These are phyloP conservation scores for Paramyrothecium roridum DNA, from an alignment of 2,329 filamentous ascomycete species.

Conservation along the genomic window DNA sequence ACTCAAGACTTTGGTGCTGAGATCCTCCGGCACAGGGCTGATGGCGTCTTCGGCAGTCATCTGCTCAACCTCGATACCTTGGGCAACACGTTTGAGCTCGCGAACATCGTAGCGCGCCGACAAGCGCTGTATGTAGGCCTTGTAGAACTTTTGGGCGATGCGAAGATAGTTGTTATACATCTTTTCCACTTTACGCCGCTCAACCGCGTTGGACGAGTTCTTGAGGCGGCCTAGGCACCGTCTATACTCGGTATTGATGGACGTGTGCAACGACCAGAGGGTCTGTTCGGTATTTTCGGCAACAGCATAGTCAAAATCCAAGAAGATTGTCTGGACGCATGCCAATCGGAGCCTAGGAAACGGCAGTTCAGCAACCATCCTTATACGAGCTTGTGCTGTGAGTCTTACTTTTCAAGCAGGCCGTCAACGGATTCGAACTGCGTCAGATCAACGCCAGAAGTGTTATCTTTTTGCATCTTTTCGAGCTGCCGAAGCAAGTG, in stretches of 20 bases:
- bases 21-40: slow-evolving; percentile 40
- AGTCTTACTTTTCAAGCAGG: slow-evolving; percentile 37
- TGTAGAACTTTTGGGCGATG: slow-evolving; percentile 84
- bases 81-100: slow-evolving; percentile 15
- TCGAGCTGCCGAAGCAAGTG: slow-evolving; percentile 40
- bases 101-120: slow-evolving; percentile 55
- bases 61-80: slow-evolving; percentile 32
- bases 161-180: slow-evolving; percentile 83
- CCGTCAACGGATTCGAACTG: slow-evolving; percentile 42
- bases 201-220: slow-evolving; percentile 50
- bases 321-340: slow-evolving; percentile 70
- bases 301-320: slow-evolving; percentile 65
- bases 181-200: slow-evolving; percentile 76
- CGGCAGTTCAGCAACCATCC: not conserved
- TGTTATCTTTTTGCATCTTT: slow-evolving; percentile 32
- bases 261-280: slow-evolving; percentile 77
- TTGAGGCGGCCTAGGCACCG: slow-evolving; percentile 59
- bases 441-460: slow-evolving; percentile 32
- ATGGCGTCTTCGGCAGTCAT: slow-evolving; percentile 40
- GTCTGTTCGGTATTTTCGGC: slow-evolving; percentile 62
- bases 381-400: slow-evolving; percentile 4
- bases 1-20: slow-evolving; percentile 59
- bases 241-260: slow-evolving; percentile 76
- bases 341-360: slow-evolving; percentile 61
- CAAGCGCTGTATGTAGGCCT: slow-evolving; percentile 76